A percentile compares a stretch with the other conserved stretches of the same genome.
Evolutionary conservation across 768 basidiomycete species (phyloP).

Genomic region (Suillus luteus): DNA sequence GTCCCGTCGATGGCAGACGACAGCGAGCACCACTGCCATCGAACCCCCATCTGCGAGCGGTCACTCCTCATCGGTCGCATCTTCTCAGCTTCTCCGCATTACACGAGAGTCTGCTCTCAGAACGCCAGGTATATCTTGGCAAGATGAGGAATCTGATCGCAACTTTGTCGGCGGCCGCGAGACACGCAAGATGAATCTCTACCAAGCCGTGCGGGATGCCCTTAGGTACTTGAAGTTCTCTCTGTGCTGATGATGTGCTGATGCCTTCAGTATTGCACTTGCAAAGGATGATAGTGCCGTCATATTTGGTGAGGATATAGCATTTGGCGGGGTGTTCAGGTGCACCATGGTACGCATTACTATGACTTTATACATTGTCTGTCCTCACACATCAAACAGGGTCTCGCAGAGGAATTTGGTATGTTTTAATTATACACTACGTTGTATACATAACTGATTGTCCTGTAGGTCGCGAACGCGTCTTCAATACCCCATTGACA

Average conservation of each 20-base stretch:
- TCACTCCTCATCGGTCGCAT: conserved; percentile 70
- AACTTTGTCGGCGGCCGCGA: conserved; percentile 71
- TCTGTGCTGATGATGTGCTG: conserved; percentile 5
- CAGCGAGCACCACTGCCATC: conserved; percentile 31
- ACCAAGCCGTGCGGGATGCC: conserved; percentile 90
- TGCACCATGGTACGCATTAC: conserved; percentile 74
- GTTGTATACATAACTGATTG: conserved; percentile 4
- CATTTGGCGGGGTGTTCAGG: conserved; percentile 92
- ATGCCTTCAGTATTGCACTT: conserved; percentile 67
- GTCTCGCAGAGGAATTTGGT: conserved; percentile 93
- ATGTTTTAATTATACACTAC: conserved; percentile 21
- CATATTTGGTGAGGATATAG: conserved; percentile 90
- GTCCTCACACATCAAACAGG: conserved; percentile 44
- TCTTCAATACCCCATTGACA: conserved; percentile 93
- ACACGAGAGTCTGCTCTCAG: conserved; percentile 73
- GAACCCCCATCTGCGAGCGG: conserved; percentile 82
- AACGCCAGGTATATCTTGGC: conserved; percentile 73
- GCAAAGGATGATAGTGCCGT: conserved; percentile 85
- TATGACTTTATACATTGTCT: conserved; percentile 4
- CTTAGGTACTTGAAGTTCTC: conserved; percentile 56
- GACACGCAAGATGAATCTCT: conserved; percentile 94
- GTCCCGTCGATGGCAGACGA: conserved; percentile 53
- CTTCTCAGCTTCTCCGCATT: conserved; percentile 60
- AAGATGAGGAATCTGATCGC: conserved; percentile 55
- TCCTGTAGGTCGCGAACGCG: conserved; percentile 77